Conservation (phyloP, 2,329 filamentous ascomycete species). For the Venturiaceae sp. region DNA sequence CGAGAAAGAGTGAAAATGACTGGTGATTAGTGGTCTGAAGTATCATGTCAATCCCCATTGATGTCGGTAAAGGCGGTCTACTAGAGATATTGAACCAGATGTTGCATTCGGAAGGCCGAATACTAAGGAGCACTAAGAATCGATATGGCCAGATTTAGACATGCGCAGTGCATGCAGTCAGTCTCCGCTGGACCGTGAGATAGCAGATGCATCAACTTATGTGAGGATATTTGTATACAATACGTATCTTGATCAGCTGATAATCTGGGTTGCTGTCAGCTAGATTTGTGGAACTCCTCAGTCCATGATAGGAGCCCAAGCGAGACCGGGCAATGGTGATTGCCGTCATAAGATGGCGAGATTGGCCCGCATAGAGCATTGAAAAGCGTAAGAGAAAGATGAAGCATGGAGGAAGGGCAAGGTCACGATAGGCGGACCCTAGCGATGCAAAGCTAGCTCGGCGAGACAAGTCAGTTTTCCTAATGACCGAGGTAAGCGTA, state of each 20-base stretch:
- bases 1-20: too few relatives aligned
- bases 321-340: not conserved
- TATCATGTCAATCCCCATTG: too few relatives aligned
- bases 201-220: not conserved
- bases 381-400: not conserved
- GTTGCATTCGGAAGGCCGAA: too few relatives aligned
- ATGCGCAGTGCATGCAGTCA: too few relatives aligned
- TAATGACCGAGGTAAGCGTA: not conserved
- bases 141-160: too few relatives aligned
- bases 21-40: too few relatives aligned
- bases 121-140: too few relatives aligned
- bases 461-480: not conserved
- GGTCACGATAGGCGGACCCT: not conserved
- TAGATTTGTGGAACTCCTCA: not conserved
- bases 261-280: not conserved
- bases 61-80: too few relatives aligned
- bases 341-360: not conserved
- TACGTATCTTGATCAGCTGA: not conserved
- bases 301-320: not conserved
- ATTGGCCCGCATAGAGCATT: not conserved
- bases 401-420: not conserved
- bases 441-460: not conserved
- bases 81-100: too few relatives aligned
- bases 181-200: not conserved
- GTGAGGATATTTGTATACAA: not conserved